A percentile compares a stretch with the other conserved stretches of the same genome.
These are phyloP conservation scores for Penicillium crustosum DNA, from an alignment of 2,329 filamentous ascomycete species.

Conservation along the genomic window DNA sequence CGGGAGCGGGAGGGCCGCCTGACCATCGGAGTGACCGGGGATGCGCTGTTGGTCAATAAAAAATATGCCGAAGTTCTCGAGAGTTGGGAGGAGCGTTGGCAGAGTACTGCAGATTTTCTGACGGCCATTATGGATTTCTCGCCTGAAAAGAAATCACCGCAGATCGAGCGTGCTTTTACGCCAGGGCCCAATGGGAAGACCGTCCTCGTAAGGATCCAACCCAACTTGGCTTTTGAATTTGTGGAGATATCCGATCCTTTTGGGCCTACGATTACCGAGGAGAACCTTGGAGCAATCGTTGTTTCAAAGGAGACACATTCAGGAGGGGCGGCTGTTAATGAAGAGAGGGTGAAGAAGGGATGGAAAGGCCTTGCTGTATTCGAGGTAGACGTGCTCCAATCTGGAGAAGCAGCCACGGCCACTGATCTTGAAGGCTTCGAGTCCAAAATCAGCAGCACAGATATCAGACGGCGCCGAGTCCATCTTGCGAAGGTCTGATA, in stretches of 20 bases:
- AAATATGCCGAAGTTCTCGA: constrained; percentile 80
- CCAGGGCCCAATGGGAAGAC: constrained; percentile 43
- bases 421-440: constrained; percentile 64
- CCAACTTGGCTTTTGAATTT: constrained; percentile 69
- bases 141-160: constrained; percentile 39
- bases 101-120: constrained; percentile 70
- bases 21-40: constrained; percentile 84
- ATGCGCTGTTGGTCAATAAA: constrained; percentile 83
- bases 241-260: constrained; percentile 85
- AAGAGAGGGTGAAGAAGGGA: constrained; percentile 71
- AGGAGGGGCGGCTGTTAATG: constrained; percentile 82
- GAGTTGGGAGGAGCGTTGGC: constrained; percentile 73
- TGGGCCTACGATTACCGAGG: constrained; percentile 84
- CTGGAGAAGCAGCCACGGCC: constrained; percentile 49
- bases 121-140: constrained; percentile 59
- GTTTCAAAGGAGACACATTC: constrained; percentile 84
- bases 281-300: constrained; percentile 74
- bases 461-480: constrained; percentile 62
- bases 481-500: constrained; percentile 35
- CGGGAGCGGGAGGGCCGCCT: constrained; percentile 55
- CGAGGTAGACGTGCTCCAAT: constrained; percentile 84
- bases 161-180: constrained; percentile 34
- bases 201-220: constrained; percentile 52
- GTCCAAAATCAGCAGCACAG: constrained; percentile 87
- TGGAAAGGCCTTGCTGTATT: constrained; percentile 77